These are phyloP conservation scores for Pyrenula massariospora DNA, from an alignment of 495 filamentous ascomycete species.

Conservation along the genomic window DNA sequence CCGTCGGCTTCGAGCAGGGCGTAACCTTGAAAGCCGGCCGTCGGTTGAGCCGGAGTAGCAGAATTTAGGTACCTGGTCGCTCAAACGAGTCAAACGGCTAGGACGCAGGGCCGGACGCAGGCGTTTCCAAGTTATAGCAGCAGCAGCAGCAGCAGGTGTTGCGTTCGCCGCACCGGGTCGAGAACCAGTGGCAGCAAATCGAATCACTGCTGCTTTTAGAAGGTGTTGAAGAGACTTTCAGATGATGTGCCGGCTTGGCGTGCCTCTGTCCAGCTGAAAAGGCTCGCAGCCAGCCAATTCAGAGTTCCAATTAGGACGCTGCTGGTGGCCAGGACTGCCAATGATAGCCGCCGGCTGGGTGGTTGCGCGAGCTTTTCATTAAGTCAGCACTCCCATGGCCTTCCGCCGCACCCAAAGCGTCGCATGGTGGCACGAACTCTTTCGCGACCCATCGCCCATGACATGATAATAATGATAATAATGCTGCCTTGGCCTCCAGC, in stretches of 20 bases:
- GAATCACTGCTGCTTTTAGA: not conserved
- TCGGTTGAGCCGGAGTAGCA: not conserved
- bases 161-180: no score
- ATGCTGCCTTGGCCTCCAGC: no score
- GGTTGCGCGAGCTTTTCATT: not conserved
- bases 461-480: no score
- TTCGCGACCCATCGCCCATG: not conserved
- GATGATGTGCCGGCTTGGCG: no score
- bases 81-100: not conserved
- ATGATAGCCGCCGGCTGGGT: not conserved
- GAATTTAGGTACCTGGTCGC: no score
- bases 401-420: not conserved
- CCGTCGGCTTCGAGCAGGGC: not conserved
- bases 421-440: not conserved
- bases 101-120: no score
- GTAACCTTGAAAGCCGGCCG: not conserved
- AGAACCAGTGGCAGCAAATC: not conserved
- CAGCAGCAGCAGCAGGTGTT: no score
- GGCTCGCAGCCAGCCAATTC: no score
- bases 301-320: not conserved
- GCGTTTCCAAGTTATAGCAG: no score
- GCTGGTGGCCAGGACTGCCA: not conserved
- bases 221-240: not conserved
- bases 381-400: not conserved
- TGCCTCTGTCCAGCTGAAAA: no score